phyloP scores from a whole-genome alignment of 1,284 basidiomycete genomes.

The Trametes versicolor region DNA sequence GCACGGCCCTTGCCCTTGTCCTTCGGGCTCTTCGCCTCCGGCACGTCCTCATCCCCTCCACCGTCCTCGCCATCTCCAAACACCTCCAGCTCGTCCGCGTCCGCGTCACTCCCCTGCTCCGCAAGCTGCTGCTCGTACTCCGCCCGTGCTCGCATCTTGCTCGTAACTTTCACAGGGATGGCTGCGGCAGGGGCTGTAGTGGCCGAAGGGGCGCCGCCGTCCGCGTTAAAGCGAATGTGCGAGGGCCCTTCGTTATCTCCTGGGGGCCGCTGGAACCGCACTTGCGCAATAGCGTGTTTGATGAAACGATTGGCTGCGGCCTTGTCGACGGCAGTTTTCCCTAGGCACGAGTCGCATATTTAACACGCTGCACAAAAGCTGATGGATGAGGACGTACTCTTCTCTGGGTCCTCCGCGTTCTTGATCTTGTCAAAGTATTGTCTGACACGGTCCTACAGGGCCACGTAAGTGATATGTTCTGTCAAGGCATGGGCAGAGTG shows the following conservation, averaged over 20 bases:
- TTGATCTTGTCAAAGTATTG: conserved; percentile 85
- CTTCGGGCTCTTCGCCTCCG: conserved; percentile 37
- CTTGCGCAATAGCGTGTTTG: conserved; percentile 80
- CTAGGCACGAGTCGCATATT: conserved; percentile 42
- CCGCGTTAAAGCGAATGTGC: conserved; percentile 39
- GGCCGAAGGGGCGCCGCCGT: conserved; percentile 15
- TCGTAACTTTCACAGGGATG: conserved; percentile 65
- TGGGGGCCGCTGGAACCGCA: conserved; percentile 37
- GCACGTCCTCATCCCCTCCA: conserved; percentile 43
- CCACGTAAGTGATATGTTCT: neutral
- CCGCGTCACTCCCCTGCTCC: conserved; percentile 48
- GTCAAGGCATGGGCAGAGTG: neutral
- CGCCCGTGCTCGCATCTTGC: conserved; percentile 73
- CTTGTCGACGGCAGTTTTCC: conserved; percentile 69
- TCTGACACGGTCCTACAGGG: conserved; percentile 70
- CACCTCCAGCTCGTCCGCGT: conserved; percentile 54
- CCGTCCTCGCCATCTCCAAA: conserved; percentile 50
- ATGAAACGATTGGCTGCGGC: conserved; percentile 83
- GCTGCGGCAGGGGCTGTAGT: neutral
- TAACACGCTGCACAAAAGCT: neutral
- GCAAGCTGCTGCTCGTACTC: conserved; percentile 66
- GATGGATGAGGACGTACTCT: conserved; percentile 53
- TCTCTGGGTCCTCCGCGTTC: conserved; percentile 71
- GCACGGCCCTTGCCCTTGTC: conserved; percentile 56
- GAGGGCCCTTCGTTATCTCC: conserved; percentile 36